phyloP scores from a whole-genome alignment of 129 eudicot species.

The Helianthus tuberosus region DNA sequence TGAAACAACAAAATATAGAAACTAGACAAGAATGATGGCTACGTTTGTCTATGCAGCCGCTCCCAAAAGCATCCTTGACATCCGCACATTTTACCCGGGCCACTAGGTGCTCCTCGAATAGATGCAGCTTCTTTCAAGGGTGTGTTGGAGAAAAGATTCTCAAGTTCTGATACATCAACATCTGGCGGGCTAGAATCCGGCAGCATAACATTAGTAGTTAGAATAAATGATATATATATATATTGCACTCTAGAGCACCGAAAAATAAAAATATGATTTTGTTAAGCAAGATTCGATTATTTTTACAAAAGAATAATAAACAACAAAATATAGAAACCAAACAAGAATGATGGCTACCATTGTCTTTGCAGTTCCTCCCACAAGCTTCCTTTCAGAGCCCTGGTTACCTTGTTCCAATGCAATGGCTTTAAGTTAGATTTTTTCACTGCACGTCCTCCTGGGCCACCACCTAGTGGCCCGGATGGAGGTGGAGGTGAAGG shows the following conservation, averaged over 20 bases:
- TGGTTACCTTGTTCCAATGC: slow-evolving; percentile 88
- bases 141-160: slow-evolving; percentile 76
- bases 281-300: not conserved
- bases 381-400: slow-evolving; percentile 84
- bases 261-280: not conserved
- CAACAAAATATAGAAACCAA: not conserved
- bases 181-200: slow-evolving; percentile 58
- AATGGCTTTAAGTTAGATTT: slow-evolving; percentile 74
- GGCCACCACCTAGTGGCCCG: slow-evolving; percentile 59
- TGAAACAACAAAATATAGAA: not conserved
- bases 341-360: slow-evolving; percentile 38
- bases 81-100: too few relatives aligned
- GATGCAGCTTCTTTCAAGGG: slow-evolving; percentile 55
- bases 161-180: slow-evolving; percentile 76
- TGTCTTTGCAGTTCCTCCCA: slow-evolving; percentile 87
- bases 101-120: slow-evolving; percentile 2
- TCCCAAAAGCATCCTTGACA: slow-evolving; percentile 88
- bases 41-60: slow-evolving; percentile 60
- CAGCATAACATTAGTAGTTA: slow-evolving; percentile 25
- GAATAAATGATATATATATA: not conserved
- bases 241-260: too few relatives aligned
- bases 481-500: slow-evolving; percentile 72
- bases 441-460: slow-evolving; percentile 54
- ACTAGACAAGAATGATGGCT: not conserved
- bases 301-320: not conserved